Conservation (phyloP, 2,329 filamentous ascomycete genomes). For the Elsinoe batatas region DNA sequence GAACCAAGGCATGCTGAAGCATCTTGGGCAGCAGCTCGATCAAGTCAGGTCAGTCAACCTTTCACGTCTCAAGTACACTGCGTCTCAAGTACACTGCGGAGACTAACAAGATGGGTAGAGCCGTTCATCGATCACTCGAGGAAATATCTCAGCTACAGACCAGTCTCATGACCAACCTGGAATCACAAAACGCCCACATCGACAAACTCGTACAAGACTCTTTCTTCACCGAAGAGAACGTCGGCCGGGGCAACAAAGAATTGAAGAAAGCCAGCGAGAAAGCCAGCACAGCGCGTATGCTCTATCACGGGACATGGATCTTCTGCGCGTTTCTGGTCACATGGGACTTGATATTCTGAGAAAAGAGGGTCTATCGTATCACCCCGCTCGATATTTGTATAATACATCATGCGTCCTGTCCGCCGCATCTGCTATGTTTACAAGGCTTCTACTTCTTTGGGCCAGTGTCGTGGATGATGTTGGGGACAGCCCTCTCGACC, state of each 20-base stretch:
- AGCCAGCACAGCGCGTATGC: conserved; percentile 39
- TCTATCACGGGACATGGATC: conserved; percentile 38
- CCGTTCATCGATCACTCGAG: conserved; percentile 77
- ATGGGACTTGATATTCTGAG: conserved; percentile 40
- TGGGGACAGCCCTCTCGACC: conserved; percentile 35
- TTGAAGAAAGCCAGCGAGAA: conserved; percentile 66
- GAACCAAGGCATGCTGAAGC: conserved; percentile 83
- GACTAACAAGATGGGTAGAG: conserved; percentile 40
- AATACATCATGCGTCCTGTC: neutral
- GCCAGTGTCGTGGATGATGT: conserved; percentile 33
- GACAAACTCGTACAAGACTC: conserved; percentile 81
- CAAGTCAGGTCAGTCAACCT: conserved; percentile 70
- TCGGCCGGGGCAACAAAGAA: conserved; percentile 82
- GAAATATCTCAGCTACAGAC: conserved; percentile 92
- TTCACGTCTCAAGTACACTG: neutral
- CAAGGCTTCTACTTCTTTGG: conserved; percentile 2
- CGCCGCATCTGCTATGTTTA: neutral
- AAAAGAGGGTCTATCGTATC: too few species aligned
- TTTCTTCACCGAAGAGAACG: conserved; percentile 69
- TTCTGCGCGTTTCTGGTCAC: conserved; percentile 39
- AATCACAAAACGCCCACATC: conserved; percentile 78
- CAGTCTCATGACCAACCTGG: conserved; percentile 74
- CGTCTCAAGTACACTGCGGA: neutral
- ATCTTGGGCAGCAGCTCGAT: conserved; percentile 87
- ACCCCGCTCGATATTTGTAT: neutral